These are phyloP conservation scores for Rosa chinensis DNA, from an alignment of 306 rosid genomes.

Conservation along the genomic window DNA sequence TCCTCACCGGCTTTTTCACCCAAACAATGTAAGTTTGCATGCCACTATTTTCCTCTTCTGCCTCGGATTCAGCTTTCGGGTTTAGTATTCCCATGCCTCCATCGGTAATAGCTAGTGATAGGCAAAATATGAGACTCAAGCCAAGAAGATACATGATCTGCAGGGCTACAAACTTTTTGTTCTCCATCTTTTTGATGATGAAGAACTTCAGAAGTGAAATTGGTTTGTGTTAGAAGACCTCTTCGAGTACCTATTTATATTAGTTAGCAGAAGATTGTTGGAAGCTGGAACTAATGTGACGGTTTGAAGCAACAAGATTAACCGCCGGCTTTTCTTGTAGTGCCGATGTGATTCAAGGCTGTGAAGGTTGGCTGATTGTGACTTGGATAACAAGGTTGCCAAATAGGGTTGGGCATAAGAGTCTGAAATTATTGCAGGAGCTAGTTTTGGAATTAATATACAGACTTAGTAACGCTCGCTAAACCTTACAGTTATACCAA, in stretches of 20 bases:
- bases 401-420: conserved; percentile 7
- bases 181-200: conserved; percentile 30
- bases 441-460: conserved; percentile 5
- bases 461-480: conserved; percentile 14
- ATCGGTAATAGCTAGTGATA: conserved; percentile 13
- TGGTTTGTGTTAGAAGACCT: background rate
- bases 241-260: conserved; percentile 25
- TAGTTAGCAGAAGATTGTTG: background rate
- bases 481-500: background rate
- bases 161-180: conserved; percentile 11
- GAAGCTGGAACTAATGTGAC: background rate
- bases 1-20: conserved; percentile 45
- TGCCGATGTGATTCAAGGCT: background rate
- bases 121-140: conserved; percentile 29
- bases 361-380: background rate
- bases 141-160: conserved; percentile 25
- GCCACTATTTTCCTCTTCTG: conserved; percentile 7
- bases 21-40: conserved; percentile 53
- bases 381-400: background rate
- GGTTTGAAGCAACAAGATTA: background rate
- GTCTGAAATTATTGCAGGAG: background rate
- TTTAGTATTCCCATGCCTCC: background rate
- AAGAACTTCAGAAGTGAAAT: background rate
- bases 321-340: background rate
- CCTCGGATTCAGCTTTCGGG: background rate